Percentiles rank a stretch among this genome's conserved stretches.
Evolutionary conservation across 306 rosid genomes (phyloP).

Genomic region (Dryas alaskensis): DNA sequence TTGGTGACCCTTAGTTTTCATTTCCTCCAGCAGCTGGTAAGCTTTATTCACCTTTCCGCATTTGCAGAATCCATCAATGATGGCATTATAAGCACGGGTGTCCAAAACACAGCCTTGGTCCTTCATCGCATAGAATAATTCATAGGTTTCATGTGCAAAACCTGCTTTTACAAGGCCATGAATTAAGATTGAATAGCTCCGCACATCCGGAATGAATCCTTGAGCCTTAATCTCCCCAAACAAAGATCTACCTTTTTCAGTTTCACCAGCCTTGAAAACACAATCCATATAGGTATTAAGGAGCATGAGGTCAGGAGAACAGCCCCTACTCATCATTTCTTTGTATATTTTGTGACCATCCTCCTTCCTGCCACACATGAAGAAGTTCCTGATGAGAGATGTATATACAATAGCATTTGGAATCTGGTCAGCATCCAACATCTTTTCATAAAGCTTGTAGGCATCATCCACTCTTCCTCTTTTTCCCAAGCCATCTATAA

Average conservation of each 20-base stretch:
- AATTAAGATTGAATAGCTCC: conserved; percentile 84
- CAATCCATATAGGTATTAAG: conserved; percentile 94
- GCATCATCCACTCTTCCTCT: conserved; percentile 78
- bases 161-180: conserved; percentile 88
- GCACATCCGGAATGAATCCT: conserved; percentile 65
- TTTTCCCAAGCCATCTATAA: conserved; percentile 90
- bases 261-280: conserved; percentile 81
- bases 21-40: conserved; percentile 86
- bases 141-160: conserved; percentile 72
- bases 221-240: conserved; percentile 72
- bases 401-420: conserved; percentile 74
- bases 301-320: conserved; percentile 77
- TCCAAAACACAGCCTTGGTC: conserved; percentile 81
- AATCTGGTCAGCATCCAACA: conserved; percentile 67
- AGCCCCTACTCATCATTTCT: conserved; percentile 68
- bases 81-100: conserved; percentile 73
- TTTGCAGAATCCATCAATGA: conserved; percentile 88
- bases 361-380: conserved; percentile 82
- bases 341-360: conserved; percentile 95
- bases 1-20: conserved; percentile 76
- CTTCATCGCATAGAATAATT: conserved; percentile 75
- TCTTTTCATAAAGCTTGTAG: conserved; percentile 82
- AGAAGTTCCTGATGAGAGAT: conserved; percentile 76
- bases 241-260: conserved; percentile 74
- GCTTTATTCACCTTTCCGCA: conserved; percentile 87